Conservation (phyloP, 306 rosid species). For the Inga leiocalycina region DNA sequence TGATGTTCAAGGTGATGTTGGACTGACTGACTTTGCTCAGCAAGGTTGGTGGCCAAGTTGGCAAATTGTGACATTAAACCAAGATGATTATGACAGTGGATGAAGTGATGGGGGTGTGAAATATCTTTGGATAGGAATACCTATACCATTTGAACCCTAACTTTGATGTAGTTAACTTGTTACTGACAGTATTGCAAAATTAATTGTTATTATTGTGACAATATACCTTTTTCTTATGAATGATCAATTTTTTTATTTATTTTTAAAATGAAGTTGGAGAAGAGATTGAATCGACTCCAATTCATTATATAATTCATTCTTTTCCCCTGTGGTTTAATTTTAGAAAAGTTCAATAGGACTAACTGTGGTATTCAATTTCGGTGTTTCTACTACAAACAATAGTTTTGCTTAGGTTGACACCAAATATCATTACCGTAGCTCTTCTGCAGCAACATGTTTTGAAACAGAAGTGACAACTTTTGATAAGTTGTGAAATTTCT, state of each 20-base stretch:
- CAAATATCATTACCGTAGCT: not conserved
- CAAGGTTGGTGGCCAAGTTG: not conserved
- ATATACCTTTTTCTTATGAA: not conserved
- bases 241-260: not conserved
- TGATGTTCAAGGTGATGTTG: not conserved
- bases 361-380: not conserved
- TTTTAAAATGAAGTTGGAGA: not conserved
- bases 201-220: not conserved
- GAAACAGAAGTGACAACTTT: not conserved
- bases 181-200: not conserved
- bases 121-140: not conserved
- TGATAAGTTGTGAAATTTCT: constrained; percentile 6
- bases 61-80: not conserved
- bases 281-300: not conserved
- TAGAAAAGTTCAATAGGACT: not conserved
- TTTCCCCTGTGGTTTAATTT: not conserved
- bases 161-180: not conserved
- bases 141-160: not conserved
- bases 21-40: not conserved
- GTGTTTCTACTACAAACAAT: not conserved
- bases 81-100: no score
- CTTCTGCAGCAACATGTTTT: not conserved
- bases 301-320: not conserved
- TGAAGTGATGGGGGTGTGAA: not conserved
- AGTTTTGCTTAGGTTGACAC: not conserved